Percentiles rank a stretch among this genome's conserved stretches.
phyloP scores from a whole-genome alignment of 345 rosid genomes.

The Microthlaspi erraticum region DNA sequence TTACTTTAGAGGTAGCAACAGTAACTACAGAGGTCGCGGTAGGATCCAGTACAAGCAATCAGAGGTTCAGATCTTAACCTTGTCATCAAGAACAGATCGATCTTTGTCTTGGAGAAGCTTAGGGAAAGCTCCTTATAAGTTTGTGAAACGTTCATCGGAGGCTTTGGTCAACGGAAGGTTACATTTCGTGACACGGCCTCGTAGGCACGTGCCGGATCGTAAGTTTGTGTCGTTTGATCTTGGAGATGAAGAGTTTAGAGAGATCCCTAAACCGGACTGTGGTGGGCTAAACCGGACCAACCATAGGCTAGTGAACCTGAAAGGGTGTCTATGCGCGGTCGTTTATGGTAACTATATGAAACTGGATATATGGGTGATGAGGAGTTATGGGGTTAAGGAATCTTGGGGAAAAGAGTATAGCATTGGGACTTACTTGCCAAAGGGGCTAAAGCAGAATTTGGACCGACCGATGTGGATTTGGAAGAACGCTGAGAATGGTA shows the following conservation, averaged over 20 bases:
- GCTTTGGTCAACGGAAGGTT: conserved; percentile 76
- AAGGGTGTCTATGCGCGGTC: conserved; percentile 67
- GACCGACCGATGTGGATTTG: conserved; percentile 59
- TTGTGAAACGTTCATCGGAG: conserved; percentile 62
- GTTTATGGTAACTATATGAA: conserved; percentile 72
- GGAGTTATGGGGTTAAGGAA: conserved; percentile 61
- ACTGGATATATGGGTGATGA: conserved; percentile 92
- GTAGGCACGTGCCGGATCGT: conserved; percentile 63
- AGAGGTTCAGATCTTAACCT: conserved; percentile 61
- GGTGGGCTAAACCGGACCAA: conserved; percentile 68
- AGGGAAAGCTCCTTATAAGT: conserved; percentile 67
- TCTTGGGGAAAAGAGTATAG: conserved; percentile 73
- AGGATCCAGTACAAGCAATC: conserved; percentile 51
- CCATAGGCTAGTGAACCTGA: conserved; percentile 59
- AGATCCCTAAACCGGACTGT: conserved; percentile 74
- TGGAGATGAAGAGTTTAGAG: conserved; percentile 70
- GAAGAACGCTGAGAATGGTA: conserved; percentile 54
- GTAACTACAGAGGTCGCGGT: conserved; percentile 43
- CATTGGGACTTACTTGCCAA: conserved; percentile 74
- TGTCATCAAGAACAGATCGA: conserved; percentile 42
- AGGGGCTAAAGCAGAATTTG: conserved; percentile 62
- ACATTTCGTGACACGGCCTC: conserved; percentile 76
- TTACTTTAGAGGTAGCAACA: conserved; percentile 47
- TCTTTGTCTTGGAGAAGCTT: conserved; percentile 65
- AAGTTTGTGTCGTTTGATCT: conserved; percentile 77